phyloP scores from a whole-genome alignment of 192 early-diverging fungal species.

The Allomyces javanicus region DNA sequence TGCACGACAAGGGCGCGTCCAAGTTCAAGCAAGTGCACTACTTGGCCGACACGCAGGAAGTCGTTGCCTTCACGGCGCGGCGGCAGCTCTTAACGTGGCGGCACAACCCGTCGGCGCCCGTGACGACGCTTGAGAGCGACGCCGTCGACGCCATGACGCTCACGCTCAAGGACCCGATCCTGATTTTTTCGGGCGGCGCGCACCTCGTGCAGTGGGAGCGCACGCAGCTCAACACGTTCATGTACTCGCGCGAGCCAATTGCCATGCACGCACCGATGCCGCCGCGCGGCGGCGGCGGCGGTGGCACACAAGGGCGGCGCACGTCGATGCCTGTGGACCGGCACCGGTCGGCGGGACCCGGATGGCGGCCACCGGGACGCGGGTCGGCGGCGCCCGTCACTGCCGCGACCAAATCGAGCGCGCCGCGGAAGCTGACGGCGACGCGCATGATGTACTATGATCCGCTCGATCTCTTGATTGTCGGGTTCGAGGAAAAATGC shows the following conservation, averaged over 20 bases:
- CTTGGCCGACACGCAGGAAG: constrained; percentile 27
- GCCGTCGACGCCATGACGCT: constrained; percentile 32
- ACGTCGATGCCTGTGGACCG: no score
- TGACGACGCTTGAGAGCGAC: constrained; percentile 29
- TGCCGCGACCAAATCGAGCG: background rate
- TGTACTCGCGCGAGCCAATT: constrained; percentile 15
- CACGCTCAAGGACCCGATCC: constrained; percentile 31
- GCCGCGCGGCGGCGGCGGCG: background rate
- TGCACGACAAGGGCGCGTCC: constrained; percentile 11
- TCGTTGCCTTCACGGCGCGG: constrained; percentile 23
- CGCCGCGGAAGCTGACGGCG: background rate
- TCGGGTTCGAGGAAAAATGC: constrained; percentile 30
- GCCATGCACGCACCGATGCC: background rate
- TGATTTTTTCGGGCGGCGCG: constrained; percentile 36
- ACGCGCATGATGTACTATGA: constrained; percentile 28
- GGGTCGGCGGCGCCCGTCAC: background rate
- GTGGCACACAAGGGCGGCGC: no score
- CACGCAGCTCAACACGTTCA: constrained; percentile 37
- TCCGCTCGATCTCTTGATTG: constrained; percentile 27
- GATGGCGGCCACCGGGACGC: background rate
- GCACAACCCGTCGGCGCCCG: constrained; percentile 24
- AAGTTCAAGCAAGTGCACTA: constrained; percentile 25
- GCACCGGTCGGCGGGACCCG: no score
- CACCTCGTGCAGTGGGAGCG: constrained; percentile 34
- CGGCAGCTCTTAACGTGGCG: constrained; percentile 27